Percentiles rank a stretch among this genome's conserved stretches.
These are phyloP conservation scores for Phalaenopsis aphrodite DNA, from an alignment of 106 monocot genomes.

Conservation along the genomic window DNA sequence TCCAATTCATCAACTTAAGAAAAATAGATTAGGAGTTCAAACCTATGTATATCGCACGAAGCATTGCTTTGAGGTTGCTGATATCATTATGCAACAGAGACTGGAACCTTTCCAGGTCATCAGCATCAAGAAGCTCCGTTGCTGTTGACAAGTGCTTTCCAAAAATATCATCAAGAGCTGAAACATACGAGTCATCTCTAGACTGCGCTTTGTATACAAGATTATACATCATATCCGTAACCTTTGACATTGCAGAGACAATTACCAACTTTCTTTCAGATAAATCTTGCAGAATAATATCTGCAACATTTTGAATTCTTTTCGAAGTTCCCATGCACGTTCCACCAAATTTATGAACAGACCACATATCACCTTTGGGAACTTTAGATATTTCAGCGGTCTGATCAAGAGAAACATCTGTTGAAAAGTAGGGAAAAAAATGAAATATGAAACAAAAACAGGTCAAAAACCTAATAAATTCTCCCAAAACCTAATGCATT, in stretches of 20 bases:
- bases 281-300: constrained; percentile 53
- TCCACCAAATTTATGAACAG: constrained; percentile 99
- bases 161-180: constrained; percentile 71
- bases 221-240: constrained; percentile 95
- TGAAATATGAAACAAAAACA: background rate
- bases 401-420: constrained; percentile 64
- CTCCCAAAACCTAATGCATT: background rate
- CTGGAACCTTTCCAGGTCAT: constrained; percentile 68
- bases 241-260: constrained; percentile 99
- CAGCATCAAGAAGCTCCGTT: constrained; percentile 74
- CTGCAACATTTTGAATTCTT: constrained; percentile 79
- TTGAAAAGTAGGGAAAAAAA: background rate
- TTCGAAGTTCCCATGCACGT: constrained; percentile 88
- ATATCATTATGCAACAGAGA: constrained; percentile 72
- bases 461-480: background rate
- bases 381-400: constrained; percentile 23
- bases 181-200: constrained; percentile 77
- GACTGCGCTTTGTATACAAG: constrained; percentile 79
- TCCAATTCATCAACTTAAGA: background rate
- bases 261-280: constrained; percentile 86
- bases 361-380: constrained; percentile 83
- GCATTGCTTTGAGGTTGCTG: constrained; percentile 91
- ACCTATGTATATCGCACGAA: constrained; percentile 95
- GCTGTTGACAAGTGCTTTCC: constrained; percentile 84
- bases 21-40: background rate